phyloP scores from a whole-genome alignment of 768 basidiomycete genomes.

The Lactarius quietus region DNA sequence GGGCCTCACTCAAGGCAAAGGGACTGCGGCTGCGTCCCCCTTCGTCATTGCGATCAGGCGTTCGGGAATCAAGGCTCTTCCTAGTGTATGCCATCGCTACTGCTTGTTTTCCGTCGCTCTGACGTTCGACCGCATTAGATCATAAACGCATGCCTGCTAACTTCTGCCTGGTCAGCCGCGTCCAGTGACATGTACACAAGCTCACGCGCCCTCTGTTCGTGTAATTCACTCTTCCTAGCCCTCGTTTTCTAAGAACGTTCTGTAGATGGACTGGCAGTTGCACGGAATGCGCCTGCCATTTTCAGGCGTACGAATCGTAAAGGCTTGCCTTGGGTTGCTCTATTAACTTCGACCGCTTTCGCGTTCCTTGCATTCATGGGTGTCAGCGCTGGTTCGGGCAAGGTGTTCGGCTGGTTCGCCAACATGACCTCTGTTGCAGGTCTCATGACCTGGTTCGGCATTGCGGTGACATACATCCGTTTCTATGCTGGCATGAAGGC shows the following conservation, averaged over 20 bases:
- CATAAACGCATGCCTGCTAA: conserved; percentile 33
- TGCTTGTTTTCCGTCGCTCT: neutral
- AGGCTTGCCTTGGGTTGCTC: conserved; percentile 74
- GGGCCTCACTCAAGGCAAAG: conserved; percentile 47
- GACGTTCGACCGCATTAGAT: conserved; percentile 21
- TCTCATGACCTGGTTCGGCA: conserved; percentile 47
- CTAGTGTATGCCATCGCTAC: conserved; percentile 36
- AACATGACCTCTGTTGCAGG: conserved; percentile 51
- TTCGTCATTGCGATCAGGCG: conserved; percentile 88
- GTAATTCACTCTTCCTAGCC: neutral
- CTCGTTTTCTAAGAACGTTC: conserved; percentile 4
- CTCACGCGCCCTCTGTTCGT: conserved; percentile 78
- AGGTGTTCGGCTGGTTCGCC: conserved; percentile 76
- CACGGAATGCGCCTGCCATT: conserved; percentile 77
- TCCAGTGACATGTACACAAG: conserved; percentile 89
- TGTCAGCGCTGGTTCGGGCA: conserved; percentile 58
- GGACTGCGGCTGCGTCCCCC: conserved; percentile 72
- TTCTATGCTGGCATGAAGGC: conserved; percentile 77
- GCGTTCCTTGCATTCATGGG: conserved; percentile 78
- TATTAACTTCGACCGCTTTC: conserved; percentile 65
- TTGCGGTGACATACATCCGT: conserved; percentile 51
- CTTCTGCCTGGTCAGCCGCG: conserved; percentile 88
- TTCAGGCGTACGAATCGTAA: conserved; percentile 64
- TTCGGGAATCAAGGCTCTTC: conserved; percentile 71
- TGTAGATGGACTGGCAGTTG: conserved; percentile 73